Conservation (phyloP, 2,329 filamentous ascomycete species). For the Mycosphaerella sp. region DNA sequence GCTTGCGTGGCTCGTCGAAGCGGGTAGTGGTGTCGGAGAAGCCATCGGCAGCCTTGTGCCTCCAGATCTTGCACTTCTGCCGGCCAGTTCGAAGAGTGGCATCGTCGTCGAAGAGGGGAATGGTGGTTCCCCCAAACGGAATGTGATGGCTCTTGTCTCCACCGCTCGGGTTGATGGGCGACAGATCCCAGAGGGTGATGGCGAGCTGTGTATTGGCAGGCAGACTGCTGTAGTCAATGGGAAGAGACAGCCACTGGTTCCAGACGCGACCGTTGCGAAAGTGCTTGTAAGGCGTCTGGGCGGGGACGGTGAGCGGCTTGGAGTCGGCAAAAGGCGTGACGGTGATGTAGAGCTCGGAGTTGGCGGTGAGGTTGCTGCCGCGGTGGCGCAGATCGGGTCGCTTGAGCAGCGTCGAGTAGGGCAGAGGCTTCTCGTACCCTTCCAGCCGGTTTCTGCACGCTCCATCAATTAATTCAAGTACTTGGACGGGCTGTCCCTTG, state of each 20-base stretch:
- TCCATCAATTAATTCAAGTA: too few relatives aligned
- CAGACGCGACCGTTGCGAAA: constrained; percentile 71
- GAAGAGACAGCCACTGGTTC: constrained; percentile 94
- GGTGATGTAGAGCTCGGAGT: constrained; percentile 88
- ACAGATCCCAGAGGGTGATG: constrained; percentile 92
- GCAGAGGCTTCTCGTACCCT: constrained; percentile 66
- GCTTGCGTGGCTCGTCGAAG: constrained; percentile 53
- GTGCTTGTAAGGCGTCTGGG: constrained; percentile 87
- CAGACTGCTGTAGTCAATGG: constrained; percentile 74
- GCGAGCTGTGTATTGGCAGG: constrained; percentile 78
- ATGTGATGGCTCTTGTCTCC: constrained; percentile 69
- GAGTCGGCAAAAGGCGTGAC: constrained; percentile 93
- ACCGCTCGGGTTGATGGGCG: constrained; percentile 66
- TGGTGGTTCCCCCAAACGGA: constrained; percentile 89
- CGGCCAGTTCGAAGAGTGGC: constrained; percentile 86
- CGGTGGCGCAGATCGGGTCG: constrained; percentile 76
- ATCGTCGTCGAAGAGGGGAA: constrained; percentile 85
- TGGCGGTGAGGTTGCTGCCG: constrained; percentile 73
- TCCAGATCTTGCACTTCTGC: constrained; percentile 82
- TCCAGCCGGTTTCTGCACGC: constrained; percentile 57
- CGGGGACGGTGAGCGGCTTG: constrained; percentile 83
- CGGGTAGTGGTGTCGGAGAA: constrained; percentile 74
- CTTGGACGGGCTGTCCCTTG: too few relatives aligned
- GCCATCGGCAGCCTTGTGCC: constrained; percentile 78
- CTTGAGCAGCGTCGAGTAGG: constrained; percentile 70